Evolutionary conservation across 2,329 filamentous ascomycete species (phyloP).

Genomic region (Zymoseptoria passerinii): DNA sequence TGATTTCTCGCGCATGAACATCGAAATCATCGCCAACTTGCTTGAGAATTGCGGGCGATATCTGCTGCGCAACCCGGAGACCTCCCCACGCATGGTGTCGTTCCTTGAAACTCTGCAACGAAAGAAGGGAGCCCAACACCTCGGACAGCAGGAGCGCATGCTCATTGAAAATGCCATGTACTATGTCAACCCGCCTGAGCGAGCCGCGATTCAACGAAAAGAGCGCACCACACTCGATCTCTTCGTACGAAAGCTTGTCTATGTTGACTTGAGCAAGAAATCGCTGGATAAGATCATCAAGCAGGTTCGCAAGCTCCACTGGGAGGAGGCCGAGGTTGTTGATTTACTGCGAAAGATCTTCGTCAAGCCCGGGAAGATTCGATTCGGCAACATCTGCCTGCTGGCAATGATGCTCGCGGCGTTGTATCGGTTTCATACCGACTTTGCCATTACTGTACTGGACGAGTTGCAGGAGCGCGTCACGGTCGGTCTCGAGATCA

Average conservation of each 20-base stretch:
- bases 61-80: constrained; percentile 83
- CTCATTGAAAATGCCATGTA: constrained; percentile 97
- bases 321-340: constrained; percentile 87
- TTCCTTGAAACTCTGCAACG: constrained; percentile 92
- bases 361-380: constrained; percentile 92
- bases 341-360: constrained; percentile 80
- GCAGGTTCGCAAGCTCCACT: constrained; percentile 89
- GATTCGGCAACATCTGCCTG: constrained; percentile 92
- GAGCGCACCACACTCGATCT: constrained; percentile 88
- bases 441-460: constrained; percentile 83
- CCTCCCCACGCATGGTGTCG: constrained; percentile 82
- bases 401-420: constrained; percentile 83
- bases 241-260: constrained; percentile 87
- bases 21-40: constrained; percentile 94
- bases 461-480: constrained; percentile 88
- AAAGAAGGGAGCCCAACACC: constrained; percentile 91
- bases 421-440: constrained; percentile 82
- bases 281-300: constrained; percentile 91
- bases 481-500: constrained; percentile 79
- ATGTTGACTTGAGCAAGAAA: constrained; percentile 86
- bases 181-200: constrained; percentile 90
- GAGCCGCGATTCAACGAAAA: constrained; percentile 91
- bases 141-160: constrained; percentile 95
- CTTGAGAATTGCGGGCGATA: constrained; percentile 96
- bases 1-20: constrained; percentile 97